phyloP scores from a whole-genome alignment of 208 protist genomes.

The Crithidia sp. region DNA sequence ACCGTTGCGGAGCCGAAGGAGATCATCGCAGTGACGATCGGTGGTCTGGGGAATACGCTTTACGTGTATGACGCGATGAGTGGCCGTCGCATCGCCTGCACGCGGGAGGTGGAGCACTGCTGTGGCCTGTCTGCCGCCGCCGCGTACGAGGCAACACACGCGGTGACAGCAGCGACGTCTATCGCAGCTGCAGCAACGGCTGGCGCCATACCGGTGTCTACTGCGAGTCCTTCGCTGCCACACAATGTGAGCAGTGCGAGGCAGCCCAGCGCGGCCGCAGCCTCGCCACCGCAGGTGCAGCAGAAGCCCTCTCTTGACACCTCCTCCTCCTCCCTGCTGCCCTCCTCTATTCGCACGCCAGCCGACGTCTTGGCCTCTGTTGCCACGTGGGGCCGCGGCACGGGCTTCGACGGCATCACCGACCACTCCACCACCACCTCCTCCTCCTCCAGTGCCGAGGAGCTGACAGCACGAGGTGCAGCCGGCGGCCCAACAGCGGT shows the following conservation, averaged over 20 bases:
- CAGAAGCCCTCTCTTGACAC: neutral
- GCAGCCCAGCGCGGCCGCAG: too few species aligned
- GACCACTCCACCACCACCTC: slow-evolving; percentile 12
- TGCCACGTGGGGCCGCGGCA: slow-evolving; percentile 29
- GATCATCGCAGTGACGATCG: slow-evolving; percentile 58
- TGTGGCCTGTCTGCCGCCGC: slow-evolving; percentile 13
- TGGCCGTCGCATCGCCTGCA: slow-evolving; percentile 45
- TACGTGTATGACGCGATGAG: slow-evolving; percentile 75
- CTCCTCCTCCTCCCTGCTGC: neutral
- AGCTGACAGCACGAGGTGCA: too few species aligned
- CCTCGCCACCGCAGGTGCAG: neutral
- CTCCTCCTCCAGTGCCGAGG: neutral
- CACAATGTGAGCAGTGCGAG: too few species aligned
- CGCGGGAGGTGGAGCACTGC: slow-evolving; percentile 22
- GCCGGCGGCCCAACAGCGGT: too few species aligned
- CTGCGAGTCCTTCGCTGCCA: too few species aligned
- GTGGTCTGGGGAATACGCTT: slow-evolving; percentile 60
- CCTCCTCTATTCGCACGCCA: slow-evolving; percentile 29
- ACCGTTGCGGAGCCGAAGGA: slow-evolving; percentile 23
- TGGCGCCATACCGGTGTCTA: neutral
- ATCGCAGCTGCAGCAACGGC: neutral
- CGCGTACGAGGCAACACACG: neutral
- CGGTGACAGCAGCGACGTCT: neutral
- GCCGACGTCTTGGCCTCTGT: slow-evolving; percentile 30
- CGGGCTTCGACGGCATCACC: slow-evolving; percentile 33